Base-by-base conservation (phyloP, 2,329 filamentous ascomycete genomes). In the Diaporthe eres region DNA sequence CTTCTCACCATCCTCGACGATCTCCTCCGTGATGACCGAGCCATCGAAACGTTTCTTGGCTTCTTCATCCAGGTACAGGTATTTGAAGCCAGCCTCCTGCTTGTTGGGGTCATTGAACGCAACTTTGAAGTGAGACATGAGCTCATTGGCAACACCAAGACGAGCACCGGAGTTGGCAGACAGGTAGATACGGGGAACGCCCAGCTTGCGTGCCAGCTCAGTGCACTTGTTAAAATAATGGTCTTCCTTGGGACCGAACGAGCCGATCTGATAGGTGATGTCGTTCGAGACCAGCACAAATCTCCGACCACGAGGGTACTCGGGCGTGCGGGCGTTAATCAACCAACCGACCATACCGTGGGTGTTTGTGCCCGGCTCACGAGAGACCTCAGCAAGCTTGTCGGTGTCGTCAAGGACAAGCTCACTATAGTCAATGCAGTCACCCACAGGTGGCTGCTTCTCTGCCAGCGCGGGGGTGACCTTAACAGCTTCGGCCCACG, bases 331-430 rank as follows among this genome's bases (percentile, higher is more conserved):
- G 22, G 96, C 97, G 77, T 95, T 97, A 84, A 98, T 93, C 79
- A 98, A 91, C 97, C 97, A 99, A 79, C 95, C 97, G 74, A 99
- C 96, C 97, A 99, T 99, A 87, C 97, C 97, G 82, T 97, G 97
- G 58, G 90, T 94, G 88, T 99, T 99, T 83, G 95, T 97, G 78
- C 97, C 97, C 75, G 97, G 95, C 82, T 98, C 96, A 80, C 97
- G 95, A 81, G 95, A 94, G 78, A 99, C 96, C 85, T 99, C 96
- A 71, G 95, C 92, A 39, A 99, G 88, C 82, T 94, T 97, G 85
- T 98, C 96, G 79, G 93, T 92, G 83, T 99, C 97, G 83, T 99
- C 97, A 58, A 99, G 91, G 15, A 99, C 95, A 81, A 99, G 91
- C 87, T 99, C 97, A 79, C 91, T 96, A 86, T 95, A 97, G 81